Conservation (phyloP, 305 asterid species). For the Fraxinus velutina region DNA sequence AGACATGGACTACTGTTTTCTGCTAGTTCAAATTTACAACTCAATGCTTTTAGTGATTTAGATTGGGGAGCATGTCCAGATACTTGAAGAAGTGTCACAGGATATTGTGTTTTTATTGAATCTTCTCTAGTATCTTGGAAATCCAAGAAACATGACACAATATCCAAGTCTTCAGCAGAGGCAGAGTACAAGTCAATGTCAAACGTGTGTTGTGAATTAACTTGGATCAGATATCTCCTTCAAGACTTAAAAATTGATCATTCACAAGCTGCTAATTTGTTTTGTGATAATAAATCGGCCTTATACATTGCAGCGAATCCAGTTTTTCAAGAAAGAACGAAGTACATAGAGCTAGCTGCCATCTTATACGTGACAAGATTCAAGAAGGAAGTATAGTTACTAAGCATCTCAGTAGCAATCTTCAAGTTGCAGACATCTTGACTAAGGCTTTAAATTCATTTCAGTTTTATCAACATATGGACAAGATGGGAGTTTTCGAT, state of each 20-base stretch:
- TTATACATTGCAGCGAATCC: background rate
- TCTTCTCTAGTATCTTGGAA: background rate
- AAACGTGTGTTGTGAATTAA: background rate
- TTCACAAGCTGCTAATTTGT: background rate
- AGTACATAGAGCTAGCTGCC: background rate
- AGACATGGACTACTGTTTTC: background rate
- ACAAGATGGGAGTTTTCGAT: too few relatives aligned
- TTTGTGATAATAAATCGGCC: background rate
- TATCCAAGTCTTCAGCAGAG: background rate
- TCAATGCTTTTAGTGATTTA: background rate
- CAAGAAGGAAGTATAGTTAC: too few relatives aligned
- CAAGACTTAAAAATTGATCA: background rate
- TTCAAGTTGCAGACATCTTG: too few relatives aligned
- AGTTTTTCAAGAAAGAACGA: background rate
- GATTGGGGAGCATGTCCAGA: background rate
- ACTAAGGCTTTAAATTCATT: too few relatives aligned
- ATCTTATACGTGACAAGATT: too few relatives aligned
- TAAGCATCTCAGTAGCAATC: too few relatives aligned
- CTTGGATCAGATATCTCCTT: background rate
- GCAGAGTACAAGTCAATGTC: background rate
- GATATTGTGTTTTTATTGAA: background rate
- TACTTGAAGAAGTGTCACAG: background rate
- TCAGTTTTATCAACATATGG: too few relatives aligned
- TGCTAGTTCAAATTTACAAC: background rate
- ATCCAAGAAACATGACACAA: background rate